Base-by-base conservation (phyloP, 495 filamentous ascomycete species). In the Trichoderma virens region DNA sequence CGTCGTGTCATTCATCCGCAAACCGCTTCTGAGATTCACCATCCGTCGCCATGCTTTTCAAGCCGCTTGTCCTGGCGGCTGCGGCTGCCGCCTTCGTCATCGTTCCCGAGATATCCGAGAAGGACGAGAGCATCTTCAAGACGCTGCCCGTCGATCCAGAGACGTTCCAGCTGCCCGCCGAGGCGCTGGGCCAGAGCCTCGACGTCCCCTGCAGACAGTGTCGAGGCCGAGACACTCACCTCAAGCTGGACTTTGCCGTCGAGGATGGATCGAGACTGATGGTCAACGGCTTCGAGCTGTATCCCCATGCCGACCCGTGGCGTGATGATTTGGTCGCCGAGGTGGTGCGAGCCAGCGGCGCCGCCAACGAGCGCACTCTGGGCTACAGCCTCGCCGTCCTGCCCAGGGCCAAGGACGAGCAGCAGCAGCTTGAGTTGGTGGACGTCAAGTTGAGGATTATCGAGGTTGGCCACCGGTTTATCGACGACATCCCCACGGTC, bases 391-490 rank as follows among this genome's bases (percentile, higher is more conserved):
- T n/a, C 65, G 64, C 51, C 23, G 64, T 56, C 7, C 41, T 56
- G 7, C 65, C 64, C 27, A 32, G 65, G 25, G 65, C 69, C 41
- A 67, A 74, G 39, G 71, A 72, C n/a, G 70, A 72, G 18, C 66
- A 72, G 0, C 68, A 72, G 39, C 56, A 70, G 9, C 56, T 80
- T 27, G 73, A 80, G 56, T 67, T 80, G 13, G 67, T 83, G 64
- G 65, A 69, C 28, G 59, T 84, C 34, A 74, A 82, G 56, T 63
- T 84, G 14, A 75, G 79, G 65, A 77, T 85, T 61, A 68, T 83
- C 47, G 77, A 81, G 64, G 75, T 85, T n/a, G 82, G 77, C 43
- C 65, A 70, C 45, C 63, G 66, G 25, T 79, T 80, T 39, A 62
- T 83, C 41, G 65, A 74, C n/a, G 71, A 71, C n/a, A 74, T 85